Conservation (phyloP, 2,329 filamentous ascomycete species). For the Piedraia hortae region DNA sequence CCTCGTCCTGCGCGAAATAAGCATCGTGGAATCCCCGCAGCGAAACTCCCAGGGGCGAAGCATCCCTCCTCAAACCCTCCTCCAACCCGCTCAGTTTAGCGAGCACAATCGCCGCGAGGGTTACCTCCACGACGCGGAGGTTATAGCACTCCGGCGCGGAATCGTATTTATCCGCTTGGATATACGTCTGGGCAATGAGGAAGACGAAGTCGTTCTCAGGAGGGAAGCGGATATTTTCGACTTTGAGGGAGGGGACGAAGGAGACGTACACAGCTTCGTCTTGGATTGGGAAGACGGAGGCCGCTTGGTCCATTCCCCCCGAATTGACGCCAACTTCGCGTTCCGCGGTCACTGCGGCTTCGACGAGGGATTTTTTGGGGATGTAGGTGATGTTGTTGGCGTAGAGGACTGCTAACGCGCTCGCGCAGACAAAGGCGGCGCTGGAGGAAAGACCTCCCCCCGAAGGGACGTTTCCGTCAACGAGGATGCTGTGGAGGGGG, state of each 20-base stretch:
- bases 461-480: constrained; percentile 76
- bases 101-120: constrained; percentile 47
- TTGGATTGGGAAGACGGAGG: constrained; percentile 72
- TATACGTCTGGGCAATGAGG: constrained; percentile 80
- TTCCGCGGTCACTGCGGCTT: constrained; percentile 84
- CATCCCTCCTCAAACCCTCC: constrained; percentile 43
- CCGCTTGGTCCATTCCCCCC: constrained; percentile 93
- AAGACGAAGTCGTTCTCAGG: constrained; percentile 83
- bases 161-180: constrained; percentile 80
- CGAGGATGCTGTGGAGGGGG: no score
- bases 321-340: constrained; percentile 87
- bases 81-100: constrained; percentile 31
- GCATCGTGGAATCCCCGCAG: constrained; percentile 67
- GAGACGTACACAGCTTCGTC: constrained; percentile 73
- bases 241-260: constrained; percentile 55
- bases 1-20: constrained; percentile 34
- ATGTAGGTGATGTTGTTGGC: constrained; percentile 56
- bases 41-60: constrained; percentile 55
- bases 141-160: constrained; percentile 91
- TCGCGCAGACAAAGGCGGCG: constrained; percentile 77
- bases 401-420: constrained; percentile 61
- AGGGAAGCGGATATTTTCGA: constrained; percentile 56
- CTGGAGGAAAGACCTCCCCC: constrained; percentile 83
- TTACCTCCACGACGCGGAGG: constrained; percentile 83
- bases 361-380: constrained; percentile 74